phyloP scores from a whole-genome alignment of 2,329 filamentous ascomycete genomes.

The Nigrospora sphaerica region DNA sequence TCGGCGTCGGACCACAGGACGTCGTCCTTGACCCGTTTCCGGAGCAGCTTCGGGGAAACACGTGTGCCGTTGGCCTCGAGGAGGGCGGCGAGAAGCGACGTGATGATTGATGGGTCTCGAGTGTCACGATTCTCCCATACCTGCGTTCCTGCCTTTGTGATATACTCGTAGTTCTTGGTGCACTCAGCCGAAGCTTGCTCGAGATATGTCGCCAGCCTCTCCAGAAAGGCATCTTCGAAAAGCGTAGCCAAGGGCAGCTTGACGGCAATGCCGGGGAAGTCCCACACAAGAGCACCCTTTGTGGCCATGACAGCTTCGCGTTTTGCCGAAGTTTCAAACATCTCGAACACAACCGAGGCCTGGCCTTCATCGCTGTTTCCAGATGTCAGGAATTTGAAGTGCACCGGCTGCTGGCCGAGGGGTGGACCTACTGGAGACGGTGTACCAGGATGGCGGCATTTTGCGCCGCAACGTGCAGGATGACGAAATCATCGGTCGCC shows the following conservation, averaged over 20 bases:
- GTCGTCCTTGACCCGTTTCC: constrained; percentile 58
- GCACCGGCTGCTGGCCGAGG: neutral
- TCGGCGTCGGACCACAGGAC: constrained; percentile 40
- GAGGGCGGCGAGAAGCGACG: constrained; percentile 51
- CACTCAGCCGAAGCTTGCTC: constrained; percentile 47
- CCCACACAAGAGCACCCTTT: constrained; percentile 40
- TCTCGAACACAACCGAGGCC: constrained; percentile 40
- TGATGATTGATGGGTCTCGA: constrained; percentile 47
- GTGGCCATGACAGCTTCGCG: constrained; percentile 40
- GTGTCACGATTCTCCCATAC: constrained; percentile 52
- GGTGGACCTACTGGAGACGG: neutral
- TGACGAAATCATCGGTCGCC: constrained; percentile 5
- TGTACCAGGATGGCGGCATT: constrained; percentile 13
- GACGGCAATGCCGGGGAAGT: constrained; percentile 47
- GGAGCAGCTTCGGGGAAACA: constrained; percentile 27
- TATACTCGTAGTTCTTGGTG: constrained; percentile 39
- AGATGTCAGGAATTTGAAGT: too few species aligned
- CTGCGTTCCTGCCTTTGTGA: constrained; percentile 40
- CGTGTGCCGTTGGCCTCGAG: constrained; percentile 45
- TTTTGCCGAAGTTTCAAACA: constrained; percentile 46
- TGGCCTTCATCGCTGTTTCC: neutral
- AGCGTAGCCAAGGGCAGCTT: constrained; percentile 30
- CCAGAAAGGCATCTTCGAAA: constrained; percentile 33
- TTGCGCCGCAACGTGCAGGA: constrained; percentile 13
- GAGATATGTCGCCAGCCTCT: constrained; percentile 42